Evolutionary conservation across 306 rosid species (phyloP), one percentile per base, ranked within the genome.

Genomic region (Carpinus viminea): DNA sequence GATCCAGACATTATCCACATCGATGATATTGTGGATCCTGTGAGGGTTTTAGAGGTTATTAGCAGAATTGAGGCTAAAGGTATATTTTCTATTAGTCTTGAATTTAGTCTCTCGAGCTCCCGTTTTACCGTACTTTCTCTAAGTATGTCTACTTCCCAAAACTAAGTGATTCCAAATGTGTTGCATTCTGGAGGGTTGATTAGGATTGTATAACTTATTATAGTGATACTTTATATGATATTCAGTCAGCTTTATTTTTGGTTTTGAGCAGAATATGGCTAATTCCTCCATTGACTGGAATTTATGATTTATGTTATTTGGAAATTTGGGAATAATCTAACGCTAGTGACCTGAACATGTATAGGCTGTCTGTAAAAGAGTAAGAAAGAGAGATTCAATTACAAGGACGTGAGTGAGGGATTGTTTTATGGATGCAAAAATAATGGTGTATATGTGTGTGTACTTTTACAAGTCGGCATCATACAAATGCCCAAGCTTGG

Each of bases 1-100:
- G 99, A 95, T 86, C 87, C 97, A 0, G 99, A 95, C 73, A 93
- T 95, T 83, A 91, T 95, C 75, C 99, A 95, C 64, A 97, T 95
- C 18, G 99, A 95, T 82, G 99, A 95, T 76, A 17, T 89, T 47
- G 91, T 95, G 85, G 99, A 95, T 79, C 99, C 99, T 71, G 99
- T 95, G 81, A 90, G 99, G 83, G 99, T 93, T 85, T 87, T 95
- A 74, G 99, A 95, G 79, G 57, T 85, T 85, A 95, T 95, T 64
- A 83, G 92, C 86, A 83, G 98, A 95, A 54, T 84, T 91, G 71
- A 88, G 99, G 69, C 81, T 95, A 74, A 95, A 95, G 97, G 98
- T 94, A 78, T 56, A 36, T 73, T n/a, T 68, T 21, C 31, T 54
- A 66, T 64, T 38, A 64, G 46, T 41, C 70, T 31, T 64, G 47